These are phyloP conservation scores for Boletus coccyginus DNA, from an alignment of 768 basidiomycete genomes.

Conservation along the genomic window DNA sequence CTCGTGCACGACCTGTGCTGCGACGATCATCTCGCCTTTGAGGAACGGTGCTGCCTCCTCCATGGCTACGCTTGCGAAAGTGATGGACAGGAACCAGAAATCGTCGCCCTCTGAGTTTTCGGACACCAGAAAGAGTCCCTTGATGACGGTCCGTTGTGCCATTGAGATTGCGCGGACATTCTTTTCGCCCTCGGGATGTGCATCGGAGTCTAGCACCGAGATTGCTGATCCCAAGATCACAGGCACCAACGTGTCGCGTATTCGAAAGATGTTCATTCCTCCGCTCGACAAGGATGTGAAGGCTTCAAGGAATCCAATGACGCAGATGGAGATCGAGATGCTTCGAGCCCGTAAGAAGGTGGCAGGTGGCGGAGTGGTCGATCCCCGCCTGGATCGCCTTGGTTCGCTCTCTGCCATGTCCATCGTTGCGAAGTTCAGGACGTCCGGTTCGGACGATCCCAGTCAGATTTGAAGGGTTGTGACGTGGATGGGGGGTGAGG, in stretches of 20 bases:
- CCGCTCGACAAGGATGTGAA: constrained; percentile 1
- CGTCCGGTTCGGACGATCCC: not conserved
- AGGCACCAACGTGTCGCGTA: not conserved
- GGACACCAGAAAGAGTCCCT: not conserved
- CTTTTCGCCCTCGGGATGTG: not conserved
- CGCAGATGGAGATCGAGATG: constrained; percentile 9
- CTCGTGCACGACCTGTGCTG: not conserved
- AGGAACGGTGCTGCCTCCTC: not conserved
- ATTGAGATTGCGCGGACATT: not conserved
- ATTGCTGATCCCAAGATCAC: not conserved
- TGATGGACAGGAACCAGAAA: not conserved
- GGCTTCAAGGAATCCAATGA: not conserved
- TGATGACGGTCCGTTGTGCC: not conserved
- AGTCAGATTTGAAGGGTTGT: not conserved
- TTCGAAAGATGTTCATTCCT: constrained; percentile 3
- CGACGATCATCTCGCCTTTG: not conserved
- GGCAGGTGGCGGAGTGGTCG: not conserved
- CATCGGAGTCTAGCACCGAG: not conserved
- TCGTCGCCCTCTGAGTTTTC: not conserved
- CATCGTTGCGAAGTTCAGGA: not conserved
- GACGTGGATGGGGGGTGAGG: not conserved
- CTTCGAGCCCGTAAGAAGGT: constrained; percentile 2
- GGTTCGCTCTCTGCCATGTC: not conserved
- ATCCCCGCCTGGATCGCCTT: not conserved
- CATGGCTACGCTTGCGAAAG: not conserved